These are phyloP conservation scores for Conringia planisiliqua DNA, from an alignment of 345 rosid species.

Conservation along the genomic window DNA sequence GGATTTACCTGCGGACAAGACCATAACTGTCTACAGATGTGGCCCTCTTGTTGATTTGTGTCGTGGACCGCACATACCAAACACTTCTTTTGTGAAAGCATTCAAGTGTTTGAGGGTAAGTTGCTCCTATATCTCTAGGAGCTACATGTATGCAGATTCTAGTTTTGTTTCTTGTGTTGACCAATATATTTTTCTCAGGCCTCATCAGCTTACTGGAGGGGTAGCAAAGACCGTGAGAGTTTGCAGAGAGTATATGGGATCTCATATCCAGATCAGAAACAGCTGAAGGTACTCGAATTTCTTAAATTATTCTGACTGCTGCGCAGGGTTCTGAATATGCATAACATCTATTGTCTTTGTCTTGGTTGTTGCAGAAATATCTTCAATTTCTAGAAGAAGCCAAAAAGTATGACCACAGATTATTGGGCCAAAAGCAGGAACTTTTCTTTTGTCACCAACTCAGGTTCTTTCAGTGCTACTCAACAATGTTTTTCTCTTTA, in stretches of 20 bases:
- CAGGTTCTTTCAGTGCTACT: conserved; percentile 44
- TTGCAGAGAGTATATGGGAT: conserved; percentile 98
- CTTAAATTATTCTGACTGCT: neutral
- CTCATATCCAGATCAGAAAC: conserved; percentile 90
- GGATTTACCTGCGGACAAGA: conserved; percentile 80
- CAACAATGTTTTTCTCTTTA: neutral
- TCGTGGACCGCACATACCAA: conserved; percentile 99
- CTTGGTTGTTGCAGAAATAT: conserved; percentile 56
- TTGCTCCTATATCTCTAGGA: conserved; percentile 4
- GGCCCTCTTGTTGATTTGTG: conserved; percentile 96
- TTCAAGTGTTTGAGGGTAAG: conserved; percentile 86
- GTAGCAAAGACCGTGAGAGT: conserved; percentile 83
- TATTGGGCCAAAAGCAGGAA: conserved; percentile 86
- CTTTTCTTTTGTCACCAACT: conserved; percentile 85
- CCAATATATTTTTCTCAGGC: conserved; percentile 51
- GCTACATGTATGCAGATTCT: conserved; percentile 12
- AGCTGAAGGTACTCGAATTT: conserved; percentile 56
- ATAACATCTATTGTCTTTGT: conserved; percentile 3
- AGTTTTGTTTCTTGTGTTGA: conserved; percentile 18
- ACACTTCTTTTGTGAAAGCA: conserved; percentile 93
- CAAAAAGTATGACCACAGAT: conserved; percentile 88
- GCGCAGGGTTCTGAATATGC: neutral
- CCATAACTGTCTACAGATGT: conserved; percentile 94
- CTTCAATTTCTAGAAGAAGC: conserved; percentile 73
- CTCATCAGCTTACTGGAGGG: conserved; percentile 99